phyloP scores from a whole-genome alignment of 129 eudicot genomes.

The Ambrosia artemisiifolia region DNA sequence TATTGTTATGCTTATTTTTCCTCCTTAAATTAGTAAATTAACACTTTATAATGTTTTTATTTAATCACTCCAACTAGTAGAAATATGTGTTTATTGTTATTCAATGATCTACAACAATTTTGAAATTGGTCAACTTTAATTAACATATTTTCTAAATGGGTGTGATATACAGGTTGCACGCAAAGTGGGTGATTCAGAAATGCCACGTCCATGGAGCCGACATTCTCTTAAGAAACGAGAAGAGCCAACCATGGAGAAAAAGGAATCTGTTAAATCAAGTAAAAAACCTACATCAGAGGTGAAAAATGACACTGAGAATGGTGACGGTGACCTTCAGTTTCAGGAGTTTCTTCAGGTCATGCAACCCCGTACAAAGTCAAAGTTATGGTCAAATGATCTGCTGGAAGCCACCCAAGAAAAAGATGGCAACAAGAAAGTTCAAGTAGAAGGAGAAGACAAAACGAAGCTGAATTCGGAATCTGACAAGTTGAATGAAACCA shows the following conservation, averaged over 20 bases:
- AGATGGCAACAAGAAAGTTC: conserved; percentile 13
- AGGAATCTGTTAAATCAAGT: conserved; percentile 23
- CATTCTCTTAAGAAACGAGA: conserved; percentile 64
- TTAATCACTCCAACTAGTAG: neutral
- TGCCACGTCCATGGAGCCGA: conserved; percentile 90
- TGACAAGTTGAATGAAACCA: conserved; percentile 23
- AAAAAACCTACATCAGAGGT: conserved; percentile 16
- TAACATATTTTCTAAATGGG: neutral
- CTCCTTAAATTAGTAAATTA: neutral
- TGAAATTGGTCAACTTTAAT: neutral
- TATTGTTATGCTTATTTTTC: neutral
- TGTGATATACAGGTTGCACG: conserved; percentile 60
- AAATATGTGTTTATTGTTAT: neutral
- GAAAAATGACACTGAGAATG: conserved; percentile 32
- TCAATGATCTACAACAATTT: neutral
- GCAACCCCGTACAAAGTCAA: conserved; percentile 81
- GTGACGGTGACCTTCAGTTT: conserved; percentile 76
- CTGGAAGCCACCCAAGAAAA: conserved; percentile 44
- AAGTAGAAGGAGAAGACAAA: conserved; percentile 16
- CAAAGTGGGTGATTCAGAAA: conserved; percentile 76
- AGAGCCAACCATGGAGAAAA: conserved; percentile 41
- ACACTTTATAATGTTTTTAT: neutral
- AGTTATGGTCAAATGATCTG: conserved; percentile 86
- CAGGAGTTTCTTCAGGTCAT: conserved; percentile 82
- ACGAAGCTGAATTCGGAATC: conserved; percentile 22